Evolutionary conservation across 2,329 filamentous ascomycete genomes (phyloP), one percentile per base, ranked within the genome.

Genomic region (Fusarium dimerum): DNA sequence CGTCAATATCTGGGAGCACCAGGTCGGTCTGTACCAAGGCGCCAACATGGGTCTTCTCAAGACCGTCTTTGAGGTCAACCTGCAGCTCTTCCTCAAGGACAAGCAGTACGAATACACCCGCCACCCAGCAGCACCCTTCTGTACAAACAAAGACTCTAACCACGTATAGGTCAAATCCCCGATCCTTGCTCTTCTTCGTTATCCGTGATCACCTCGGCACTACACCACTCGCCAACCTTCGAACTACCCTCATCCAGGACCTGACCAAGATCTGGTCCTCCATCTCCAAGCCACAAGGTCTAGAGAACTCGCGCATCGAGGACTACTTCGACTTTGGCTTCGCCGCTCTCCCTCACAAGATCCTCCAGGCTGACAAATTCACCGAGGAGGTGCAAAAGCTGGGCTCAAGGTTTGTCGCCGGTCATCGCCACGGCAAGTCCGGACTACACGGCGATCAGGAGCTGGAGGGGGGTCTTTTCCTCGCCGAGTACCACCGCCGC

Each of bases 311-410:
- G 17, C 85, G 82, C 51, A 97, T 99, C 60, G 90, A 94, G 64
- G 93, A 99, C 69, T 99, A 97, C 76, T 99, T 99, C 67, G 94
- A 99, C 75, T 97, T 99, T 73, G 92, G 92, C 49, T 99, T 99
- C 68, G 90, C 92, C 44, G 92, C 93, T 1, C 81, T 99, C 18
- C 94, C 94, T 5, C 94, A 99, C 79, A 99, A 99, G 78, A 92
- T 96, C 55, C 82, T 97, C 48, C 93, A 97, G 68, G 92, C 90
- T 4, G 92, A 97, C 20, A 90, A 92, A 71, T 99, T 99, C 67
- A 79, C 88, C 38, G 76, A 83, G 38, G 92, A 95, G 67, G 89
- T 95, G 13, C 82, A 86, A 60, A 89, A 87, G 64, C 81, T 99
- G 36, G 89, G 91, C 41, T 82, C 83, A 42, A 82, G 94, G 45